Base-by-base conservation (phyloP, 805 yeast species). In the Candida krabiensis region DNA sequence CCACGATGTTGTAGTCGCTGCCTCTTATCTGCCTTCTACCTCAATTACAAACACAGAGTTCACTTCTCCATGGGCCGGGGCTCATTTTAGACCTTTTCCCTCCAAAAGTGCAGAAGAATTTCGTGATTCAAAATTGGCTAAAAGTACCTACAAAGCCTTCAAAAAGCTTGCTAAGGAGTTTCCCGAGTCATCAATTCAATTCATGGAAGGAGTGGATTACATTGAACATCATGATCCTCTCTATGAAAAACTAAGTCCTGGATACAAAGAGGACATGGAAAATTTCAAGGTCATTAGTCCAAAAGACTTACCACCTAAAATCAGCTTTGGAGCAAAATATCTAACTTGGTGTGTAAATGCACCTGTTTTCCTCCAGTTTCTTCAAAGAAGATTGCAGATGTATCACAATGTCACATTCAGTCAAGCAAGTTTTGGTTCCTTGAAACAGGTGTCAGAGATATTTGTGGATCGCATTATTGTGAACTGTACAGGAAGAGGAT, bases 61-160 rank as follows among this genome's bases (percentile, higher is more conserved):
- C 77, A 80, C 89, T 4, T 80, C 87, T 0, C 73, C 82, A 2
- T 83, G 86, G 87, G 89, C 89, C 0, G 90, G 90, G 13, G 90
- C 90, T 1, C 87, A 83, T 56, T 83, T 70, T 58, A 63, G 89
- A 45, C 88, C 89, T 2, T 73, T 71, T 43, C 89, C 89, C 4
- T 67, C 77, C 34, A 64, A 59, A 30, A 58, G 53, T 28, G 56
- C 45, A 1, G 51, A 55, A 23, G 81, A 76, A 12, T 47, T 44
- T 30, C 51, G 67, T n/a, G 85, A 78, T 34, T 63, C 70, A 7
- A 49, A 54, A 31, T 58, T 77, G 35, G 69, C 83, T 0, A 60
- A 83, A 41, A 58, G 53, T 2, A 80, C 88, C 0, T 71, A 65
- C 30, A 34, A 53, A 8, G 64, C 60, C 31, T 77, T 80, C 57